A percentile compares a stretch with the other conserved stretches of the same genome.
Conservation (phyloP, 2,329 filamentous ascomycete genomes). For the Cadophora gregata region DNA sequence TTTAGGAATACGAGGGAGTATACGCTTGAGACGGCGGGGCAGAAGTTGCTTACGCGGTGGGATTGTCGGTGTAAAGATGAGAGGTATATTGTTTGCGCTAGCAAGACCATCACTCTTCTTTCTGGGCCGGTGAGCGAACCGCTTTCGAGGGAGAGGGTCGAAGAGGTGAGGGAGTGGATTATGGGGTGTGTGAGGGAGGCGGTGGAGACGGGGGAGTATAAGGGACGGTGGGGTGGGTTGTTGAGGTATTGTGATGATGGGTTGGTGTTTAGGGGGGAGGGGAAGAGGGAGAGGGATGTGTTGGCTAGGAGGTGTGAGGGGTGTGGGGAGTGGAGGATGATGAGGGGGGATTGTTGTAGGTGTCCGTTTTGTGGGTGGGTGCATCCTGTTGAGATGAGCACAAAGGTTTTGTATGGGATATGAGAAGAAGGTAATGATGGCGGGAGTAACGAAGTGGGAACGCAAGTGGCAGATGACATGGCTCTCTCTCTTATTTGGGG, state of each 20-base stretch:
- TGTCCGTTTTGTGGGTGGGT: constrained; percentile 26
- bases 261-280: constrained; percentile 16
- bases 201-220: constrained; percentile 23
- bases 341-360: constrained; percentile 24
- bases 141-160: not conserved
- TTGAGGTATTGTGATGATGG: constrained; percentile 28
- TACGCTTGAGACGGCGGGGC: constrained; percentile 16
- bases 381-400: constrained; percentile 21
- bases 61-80: constrained; percentile 32
- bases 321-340: constrained; percentile 28
- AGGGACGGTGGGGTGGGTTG: constrained; percentile 24
- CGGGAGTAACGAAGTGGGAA: too few relatives aligned
- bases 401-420: constrained; percentile 17
- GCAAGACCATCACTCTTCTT: constrained; percentile 25
- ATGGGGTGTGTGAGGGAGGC: not conserved
- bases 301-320: constrained; percentile 21
- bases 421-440: too few relatives aligned
- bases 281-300: constrained; percentile 25
- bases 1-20: constrained; percentile 25
- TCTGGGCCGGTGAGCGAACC: constrained; percentile 16
- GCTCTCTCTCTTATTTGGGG: too few relatives aligned
- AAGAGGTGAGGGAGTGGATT: constrained; percentile 7
- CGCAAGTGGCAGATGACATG: too few relatives aligned
- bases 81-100: constrained; percentile 30
- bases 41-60: constrained; percentile 33